A percentile compares a stretch with the other conserved stretches of the same genome.
These are phyloP conservation scores for Nicotiana tomentosiformis DNA, from an alignment of 257 asterid genomes.

Conservation along the genomic window DNA sequence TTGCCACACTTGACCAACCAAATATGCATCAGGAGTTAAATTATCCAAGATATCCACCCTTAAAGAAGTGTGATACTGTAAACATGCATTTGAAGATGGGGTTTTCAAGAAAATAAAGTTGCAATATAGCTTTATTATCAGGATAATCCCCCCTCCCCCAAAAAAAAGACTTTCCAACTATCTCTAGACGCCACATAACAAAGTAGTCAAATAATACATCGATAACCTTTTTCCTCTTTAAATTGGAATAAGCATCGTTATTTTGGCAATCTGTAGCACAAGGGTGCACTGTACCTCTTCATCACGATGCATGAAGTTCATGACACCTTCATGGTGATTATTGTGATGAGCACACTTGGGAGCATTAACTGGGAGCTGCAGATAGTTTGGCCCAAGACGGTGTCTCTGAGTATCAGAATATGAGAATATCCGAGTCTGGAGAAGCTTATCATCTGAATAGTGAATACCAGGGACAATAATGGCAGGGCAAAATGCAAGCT, in stretches of 20 bases:
- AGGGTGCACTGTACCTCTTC: slow-evolving; percentile 11
- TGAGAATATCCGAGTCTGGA: slow-evolving; percentile 16
- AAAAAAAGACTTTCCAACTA: too few species aligned
- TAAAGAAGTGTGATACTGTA: too few species aligned
- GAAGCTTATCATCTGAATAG: slow-evolving; percentile 11
- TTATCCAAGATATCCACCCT: too few species aligned
- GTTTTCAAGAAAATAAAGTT: not conserved
- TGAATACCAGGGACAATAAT: slow-evolving; percentile 12
- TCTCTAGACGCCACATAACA: too few species aligned
- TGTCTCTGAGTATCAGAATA: slow-evolving; percentile 15
- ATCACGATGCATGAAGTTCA: slow-evolving; percentile 17
- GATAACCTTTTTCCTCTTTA: too few species aligned
- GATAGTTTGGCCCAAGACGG: slow-evolving; percentile 18
- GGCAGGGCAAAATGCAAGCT: slow-evolving; percentile 16
- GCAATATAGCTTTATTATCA: too few species aligned
- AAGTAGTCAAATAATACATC: too few species aligned
- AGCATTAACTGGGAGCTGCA: slow-evolving; percentile 16
- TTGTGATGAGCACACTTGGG: slow-evolving; percentile 16
- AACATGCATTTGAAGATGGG: too few species aligned
- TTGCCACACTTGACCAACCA: too few species aligned
- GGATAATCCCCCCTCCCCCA: too few species aligned
- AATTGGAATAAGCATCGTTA: not conserved
- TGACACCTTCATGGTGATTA: slow-evolving; percentile 15
- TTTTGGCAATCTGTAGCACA: not conserved
- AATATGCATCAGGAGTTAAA: too few species aligned